Evolutionary conservation across 345 rosid genomes (phyloP).

Genomic region (Citrus australasica): DNA sequence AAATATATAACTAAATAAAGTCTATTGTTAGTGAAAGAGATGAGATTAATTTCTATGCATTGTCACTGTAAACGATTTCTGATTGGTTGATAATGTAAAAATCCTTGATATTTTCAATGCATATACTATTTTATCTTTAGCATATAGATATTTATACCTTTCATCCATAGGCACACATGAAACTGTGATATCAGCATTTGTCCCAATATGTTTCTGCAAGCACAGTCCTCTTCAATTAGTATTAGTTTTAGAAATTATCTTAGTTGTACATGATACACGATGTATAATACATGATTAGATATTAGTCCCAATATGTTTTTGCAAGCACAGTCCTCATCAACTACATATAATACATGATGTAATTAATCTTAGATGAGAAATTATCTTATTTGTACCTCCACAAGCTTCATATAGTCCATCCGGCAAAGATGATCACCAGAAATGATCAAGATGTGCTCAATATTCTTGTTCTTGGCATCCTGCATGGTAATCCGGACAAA

Average conservation of each 20-base stretch:
- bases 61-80: not conserved
- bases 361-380: not conserved
- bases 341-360: not conserved
- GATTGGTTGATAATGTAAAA: not conserved
- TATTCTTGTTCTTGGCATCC: conserved; percentile 75
- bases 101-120: too few species aligned
- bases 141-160: conserved; percentile 40
- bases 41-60: not conserved
- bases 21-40: not conserved
- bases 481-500: conserved; percentile 17
- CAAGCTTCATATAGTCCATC: conserved; percentile 72
- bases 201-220: conserved; percentile 74
- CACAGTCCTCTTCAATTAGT: conserved; percentile 5
- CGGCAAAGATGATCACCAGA: conserved; percentile 91
- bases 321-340: too few species aligned
- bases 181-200: conserved; percentile 78
- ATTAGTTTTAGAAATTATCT: not conserved
- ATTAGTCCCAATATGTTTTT: too few species aligned
- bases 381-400: conserved; percentile 44
- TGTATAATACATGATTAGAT: too few species aligned
- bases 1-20: not conserved
- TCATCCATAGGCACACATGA: conserved; percentile 83
- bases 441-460: conserved; percentile 67
- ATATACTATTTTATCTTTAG: too few species aligned
- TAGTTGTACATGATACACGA: not conserved